Percentiles rank a stretch among this genome's conserved stretches.
These are phyloP conservation scores for Pseudoneurospora amorphoporcata DNA, from an alignment of 495 filamentous ascomycete species.

Conservation along the genomic window DNA sequence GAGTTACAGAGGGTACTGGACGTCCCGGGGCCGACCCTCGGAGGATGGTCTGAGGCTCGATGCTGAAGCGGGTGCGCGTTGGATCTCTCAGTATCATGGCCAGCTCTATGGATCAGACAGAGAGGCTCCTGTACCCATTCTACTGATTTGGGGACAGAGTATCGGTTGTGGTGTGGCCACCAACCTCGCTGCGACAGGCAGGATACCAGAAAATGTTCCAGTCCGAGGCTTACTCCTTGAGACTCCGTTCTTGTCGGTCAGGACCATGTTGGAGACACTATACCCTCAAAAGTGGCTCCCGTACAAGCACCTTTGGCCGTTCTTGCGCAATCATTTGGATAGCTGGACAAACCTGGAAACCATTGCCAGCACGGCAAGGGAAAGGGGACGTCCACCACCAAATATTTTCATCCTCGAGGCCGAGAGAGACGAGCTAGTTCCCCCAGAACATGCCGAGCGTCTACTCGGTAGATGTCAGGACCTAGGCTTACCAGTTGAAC, in stretches of 20 bases:
- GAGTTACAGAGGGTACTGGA: slow-evolving; percentile 76
- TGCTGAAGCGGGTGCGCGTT: slow-evolving; percentile 48
- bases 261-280: slow-evolving; percentile 60
- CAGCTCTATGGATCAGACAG: slow-evolving; percentile 9
- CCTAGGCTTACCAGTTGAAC: slow-evolving; percentile 28
- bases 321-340: slow-evolving; percentile 36
- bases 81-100: slow-evolving; percentile 34
- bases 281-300: slow-evolving; percentile 80
- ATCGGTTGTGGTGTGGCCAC: slow-evolving; percentile 56
- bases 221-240: slow-evolving; percentile 53
- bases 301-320: slow-evolving; percentile 46
- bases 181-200: slow-evolving; percentile 29
- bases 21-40: slow-evolving; percentile 55
- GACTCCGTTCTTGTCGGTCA: slow-evolving; percentile 64
- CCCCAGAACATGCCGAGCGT: slow-evolving; percentile 41
- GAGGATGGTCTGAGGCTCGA: slow-evolving; percentile 57
- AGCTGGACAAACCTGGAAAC: slow-evolving; percentile 33
- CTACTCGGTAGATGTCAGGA: slow-evolving; percentile 35
- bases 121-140: slow-evolving; percentile 17
- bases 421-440: slow-evolving; percentile 59
- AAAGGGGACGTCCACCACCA: slow-evolving; percentile 11
- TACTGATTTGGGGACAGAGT: slow-evolving; percentile 75
- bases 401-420: slow-evolving; percentile 51
- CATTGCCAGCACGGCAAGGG: slow-evolving; percentile 20
- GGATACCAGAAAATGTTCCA: slow-evolving; percentile 10